phyloP scores from a whole-genome alignment of 306 rosid species.

The Lagenaria siceraria region DNA sequence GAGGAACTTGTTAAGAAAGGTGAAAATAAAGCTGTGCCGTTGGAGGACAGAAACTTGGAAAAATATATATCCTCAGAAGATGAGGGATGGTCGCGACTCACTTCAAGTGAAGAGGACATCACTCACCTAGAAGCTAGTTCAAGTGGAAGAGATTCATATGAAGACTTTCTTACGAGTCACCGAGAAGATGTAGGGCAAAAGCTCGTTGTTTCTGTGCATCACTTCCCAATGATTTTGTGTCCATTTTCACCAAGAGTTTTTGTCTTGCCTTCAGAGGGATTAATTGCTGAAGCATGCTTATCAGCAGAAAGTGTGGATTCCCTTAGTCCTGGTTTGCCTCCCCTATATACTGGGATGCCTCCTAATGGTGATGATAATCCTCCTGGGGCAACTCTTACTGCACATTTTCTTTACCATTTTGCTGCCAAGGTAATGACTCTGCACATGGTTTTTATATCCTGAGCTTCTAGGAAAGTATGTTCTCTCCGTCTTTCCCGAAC shows the following conservation, averaged over 20 bases:
- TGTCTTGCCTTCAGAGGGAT: slow-evolving; percentile 90
- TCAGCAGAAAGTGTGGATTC: slow-evolving; percentile 61
- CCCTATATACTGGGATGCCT: slow-evolving; percentile 58
- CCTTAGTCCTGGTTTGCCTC: slow-evolving; percentile 76
- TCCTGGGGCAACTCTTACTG: slow-evolving; percentile 81
- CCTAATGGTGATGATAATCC: slow-evolving; percentile 83
- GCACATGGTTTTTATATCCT: neutral
- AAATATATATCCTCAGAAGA: slow-evolving; percentile 25
- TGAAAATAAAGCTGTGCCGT: slow-evolving; percentile 17
- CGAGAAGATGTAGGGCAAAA: slow-evolving; percentile 39
- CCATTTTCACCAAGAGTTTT: slow-evolving; percentile 88
- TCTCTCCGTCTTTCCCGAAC: neutral
- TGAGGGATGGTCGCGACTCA: slow-evolving; percentile 40
- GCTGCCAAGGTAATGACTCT: slow-evolving; percentile 62
- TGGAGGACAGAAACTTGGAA: slow-evolving; percentile 23
- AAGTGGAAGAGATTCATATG: slow-evolving; percentile 40
- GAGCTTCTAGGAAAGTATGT: neutral
- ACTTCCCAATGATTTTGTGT: slow-evolving; percentile 79
- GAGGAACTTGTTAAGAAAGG: slow-evolving; percentile 64
- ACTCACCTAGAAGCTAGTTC: slow-evolving; percentile 37
- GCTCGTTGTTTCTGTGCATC: slow-evolving; percentile 68
- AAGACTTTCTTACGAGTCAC: slow-evolving; percentile 27
- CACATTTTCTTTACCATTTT: slow-evolving; percentile 82
- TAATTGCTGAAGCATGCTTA: slow-evolving; percentile 61
- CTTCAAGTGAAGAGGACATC: slow-evolving; percentile 35